Conservation (phyloP, 495 filamentous ascomycete species). For the Xylaria bambusicola region DNA sequence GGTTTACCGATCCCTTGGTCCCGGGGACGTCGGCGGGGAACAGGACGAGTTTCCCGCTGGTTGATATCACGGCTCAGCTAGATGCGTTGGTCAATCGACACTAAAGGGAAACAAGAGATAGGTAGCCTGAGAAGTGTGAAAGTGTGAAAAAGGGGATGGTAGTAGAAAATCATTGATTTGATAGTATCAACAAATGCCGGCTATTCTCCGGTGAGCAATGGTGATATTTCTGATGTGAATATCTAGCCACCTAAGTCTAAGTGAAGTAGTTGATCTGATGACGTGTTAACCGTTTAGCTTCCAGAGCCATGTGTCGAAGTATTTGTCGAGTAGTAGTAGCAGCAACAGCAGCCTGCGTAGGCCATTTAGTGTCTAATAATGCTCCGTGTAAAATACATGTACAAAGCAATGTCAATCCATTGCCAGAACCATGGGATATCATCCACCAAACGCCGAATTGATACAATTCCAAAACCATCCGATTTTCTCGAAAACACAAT, state of each 20-base stretch:
- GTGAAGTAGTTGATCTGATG: too few species aligned
- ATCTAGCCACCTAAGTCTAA: background rate
- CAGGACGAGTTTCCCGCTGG: slow-evolving; percentile 31
- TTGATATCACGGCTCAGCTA: slow-evolving; percentile 30
- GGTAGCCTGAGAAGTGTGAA: too few species aligned
- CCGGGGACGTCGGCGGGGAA: slow-evolving; percentile 31
- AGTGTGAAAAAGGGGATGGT: too few species aligned
- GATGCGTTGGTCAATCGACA: slow-evolving; percentile 6
- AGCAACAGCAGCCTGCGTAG: slow-evolving; percentile 11
- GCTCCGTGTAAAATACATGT: background rate
- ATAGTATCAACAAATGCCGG: too few species aligned
- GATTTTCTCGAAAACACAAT: background rate
- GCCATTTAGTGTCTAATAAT: background rate
- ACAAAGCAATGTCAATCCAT: slow-evolving; percentile 4
- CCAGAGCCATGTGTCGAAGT: background rate
- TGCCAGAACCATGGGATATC: background rate
- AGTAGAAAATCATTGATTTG: too few species aligned
- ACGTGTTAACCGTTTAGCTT: too few species aligned
- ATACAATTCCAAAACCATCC: background rate
- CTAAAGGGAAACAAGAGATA: background rate
- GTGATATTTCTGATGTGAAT: background rate
- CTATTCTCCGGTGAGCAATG: too few species aligned
- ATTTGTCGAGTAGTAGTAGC: background rate
- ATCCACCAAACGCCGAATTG: too few species aligned
- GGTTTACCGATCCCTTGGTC: slow-evolving; percentile 30